Conservation (phyloP, 768 basidiomycete species). For the Coprinellus aureogranulatus region DNA sequence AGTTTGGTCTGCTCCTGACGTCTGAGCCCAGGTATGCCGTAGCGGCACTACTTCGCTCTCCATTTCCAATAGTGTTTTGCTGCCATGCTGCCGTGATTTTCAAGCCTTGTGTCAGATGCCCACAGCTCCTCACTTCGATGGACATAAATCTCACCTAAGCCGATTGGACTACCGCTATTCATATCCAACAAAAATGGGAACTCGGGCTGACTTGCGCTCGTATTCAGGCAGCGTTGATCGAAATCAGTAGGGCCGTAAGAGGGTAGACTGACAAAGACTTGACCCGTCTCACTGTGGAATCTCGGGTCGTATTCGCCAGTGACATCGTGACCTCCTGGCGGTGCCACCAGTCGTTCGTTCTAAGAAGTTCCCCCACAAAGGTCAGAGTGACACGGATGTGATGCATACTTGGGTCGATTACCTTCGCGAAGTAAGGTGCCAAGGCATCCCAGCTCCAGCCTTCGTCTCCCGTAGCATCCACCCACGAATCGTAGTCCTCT, state of each 20-base stretch:
- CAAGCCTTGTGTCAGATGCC: not conserved
- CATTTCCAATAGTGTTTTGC: not conserved
- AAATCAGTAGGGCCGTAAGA: slow-evolving; percentile 22
- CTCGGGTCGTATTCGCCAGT: slow-evolving; percentile 29
- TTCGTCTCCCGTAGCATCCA: slow-evolving; percentile 23
- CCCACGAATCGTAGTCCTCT: slow-evolving; percentile 31
- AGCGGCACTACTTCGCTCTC: slow-evolving; percentile 3
- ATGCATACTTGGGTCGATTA: slow-evolving; percentile 1
- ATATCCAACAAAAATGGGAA: slow-evolving; percentile 38
- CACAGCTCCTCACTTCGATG: too few relatives aligned
- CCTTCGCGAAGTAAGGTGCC: slow-evolving; percentile 25
- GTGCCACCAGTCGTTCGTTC: slow-evolving; percentile 30
- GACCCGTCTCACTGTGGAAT: slow-evolving; percentile 27
- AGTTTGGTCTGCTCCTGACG: not conserved
- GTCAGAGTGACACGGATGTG: too few relatives aligned
- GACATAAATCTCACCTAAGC: not conserved
- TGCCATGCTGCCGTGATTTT: not conserved
- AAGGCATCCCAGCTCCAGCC: slow-evolving; percentile 33
- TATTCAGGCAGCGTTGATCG: slow-evolving; percentile 25
- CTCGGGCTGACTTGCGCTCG: slow-evolving; percentile 19
- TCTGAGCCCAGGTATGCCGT: not conserved
- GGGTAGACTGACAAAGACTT: slow-evolving; percentile 22
- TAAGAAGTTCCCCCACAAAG: slow-evolving; percentile 6
- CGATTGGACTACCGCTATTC: not conserved
- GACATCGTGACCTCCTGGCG: slow-evolving; percentile 29